These are phyloP conservation scores for Tuber microsphaerosporum DNA, from an alignment of 495 filamentous ascomycete species.

Conservation along the genomic window DNA sequence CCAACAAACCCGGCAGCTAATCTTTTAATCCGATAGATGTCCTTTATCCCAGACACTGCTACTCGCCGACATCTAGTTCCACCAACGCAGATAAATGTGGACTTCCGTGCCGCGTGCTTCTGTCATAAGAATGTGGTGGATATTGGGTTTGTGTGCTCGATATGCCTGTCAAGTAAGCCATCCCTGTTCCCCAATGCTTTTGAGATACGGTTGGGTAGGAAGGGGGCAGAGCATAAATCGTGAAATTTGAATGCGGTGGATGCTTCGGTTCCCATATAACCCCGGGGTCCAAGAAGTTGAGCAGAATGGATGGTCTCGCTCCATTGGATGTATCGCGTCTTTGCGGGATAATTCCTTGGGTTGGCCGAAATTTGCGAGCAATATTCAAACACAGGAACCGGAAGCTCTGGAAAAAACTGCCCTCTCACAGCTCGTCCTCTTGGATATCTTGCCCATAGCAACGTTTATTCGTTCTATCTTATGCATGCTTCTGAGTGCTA, in stretches of 20 bases:
- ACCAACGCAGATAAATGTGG: slow-evolving; percentile 77
- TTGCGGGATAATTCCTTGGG: not conserved
- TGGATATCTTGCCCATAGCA: not conserved
- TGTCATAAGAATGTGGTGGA: slow-evolving; percentile 88
- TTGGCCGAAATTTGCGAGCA: not conserved
- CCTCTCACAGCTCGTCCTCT: not conserved
- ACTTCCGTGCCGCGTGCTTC: slow-evolving; percentile 95
- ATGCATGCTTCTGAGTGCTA: not conserved
- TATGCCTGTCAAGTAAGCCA: slow-evolving; percentile 75
- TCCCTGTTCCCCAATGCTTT: not conserved
- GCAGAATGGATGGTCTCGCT: not conserved
- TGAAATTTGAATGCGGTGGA: not conserved
- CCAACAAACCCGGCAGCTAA: not conserved
- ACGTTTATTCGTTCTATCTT: not conserved
- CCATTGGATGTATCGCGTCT: not conserved
- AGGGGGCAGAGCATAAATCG: not conserved
- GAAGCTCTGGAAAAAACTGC: not conserved
- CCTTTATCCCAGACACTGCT: slow-evolving; percentile 71
- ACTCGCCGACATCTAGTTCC: slow-evolving; percentile 59
- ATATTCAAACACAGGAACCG: not conserved
- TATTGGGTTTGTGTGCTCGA: slow-evolving; percentile 87
- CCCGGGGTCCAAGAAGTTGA: not conserved
- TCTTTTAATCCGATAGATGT: slow-evolving; percentile 50
- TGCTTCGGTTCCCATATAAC: not conserved
- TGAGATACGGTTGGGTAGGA: not conserved